Evolutionary conservation across 2,329 filamentous ascomycete species (phyloP).

Genomic region (Alternaria longipes): DNA sequence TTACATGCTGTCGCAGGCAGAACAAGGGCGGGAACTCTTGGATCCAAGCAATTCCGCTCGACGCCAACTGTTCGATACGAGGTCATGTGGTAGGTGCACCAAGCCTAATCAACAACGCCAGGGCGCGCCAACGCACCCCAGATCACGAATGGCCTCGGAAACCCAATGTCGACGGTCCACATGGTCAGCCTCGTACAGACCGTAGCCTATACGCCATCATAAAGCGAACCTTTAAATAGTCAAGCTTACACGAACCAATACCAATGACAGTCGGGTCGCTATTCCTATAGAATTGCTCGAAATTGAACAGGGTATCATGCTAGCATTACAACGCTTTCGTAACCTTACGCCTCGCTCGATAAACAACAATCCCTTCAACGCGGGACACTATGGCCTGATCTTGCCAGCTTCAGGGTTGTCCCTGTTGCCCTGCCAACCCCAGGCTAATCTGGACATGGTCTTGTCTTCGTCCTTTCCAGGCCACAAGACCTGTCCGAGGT

Average conservation of each 20-base stretch:
- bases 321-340: slow-evolving; percentile 1
- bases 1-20: background rate
- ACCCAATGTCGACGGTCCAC: background rate
- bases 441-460: slow-evolving; percentile 35
- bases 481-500: slow-evolving; percentile 62
- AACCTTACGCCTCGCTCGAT: slow-evolving; percentile 4
- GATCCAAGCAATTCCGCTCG: slow-evolving; percentile 31
- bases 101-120: slow-evolving; percentile 11
- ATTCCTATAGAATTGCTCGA: background rate
- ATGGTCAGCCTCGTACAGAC: background rate
- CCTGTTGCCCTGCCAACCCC: slow-evolving; percentile 36
- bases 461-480: slow-evolving; percentile 57
- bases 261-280: background rate
- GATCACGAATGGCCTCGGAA: background rate
- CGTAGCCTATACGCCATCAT: background rate
- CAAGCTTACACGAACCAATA: background rate
- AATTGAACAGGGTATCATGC: background rate
- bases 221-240: background rate
- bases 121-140: slow-evolving; percentile 26
- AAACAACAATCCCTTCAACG: background rate
- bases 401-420: slow-evolving; percentile 27
- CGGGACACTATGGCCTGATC: slow-evolving; percentile 9
- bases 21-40: slow-evolving; percentile 32
- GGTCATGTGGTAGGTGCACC: slow-evolving; percentile 11
- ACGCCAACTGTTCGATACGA: slow-evolving; percentile 12